phyloP scores from a whole-genome alignment of 306 rosid genomes.

The Gastrolobium villosum region DNA sequence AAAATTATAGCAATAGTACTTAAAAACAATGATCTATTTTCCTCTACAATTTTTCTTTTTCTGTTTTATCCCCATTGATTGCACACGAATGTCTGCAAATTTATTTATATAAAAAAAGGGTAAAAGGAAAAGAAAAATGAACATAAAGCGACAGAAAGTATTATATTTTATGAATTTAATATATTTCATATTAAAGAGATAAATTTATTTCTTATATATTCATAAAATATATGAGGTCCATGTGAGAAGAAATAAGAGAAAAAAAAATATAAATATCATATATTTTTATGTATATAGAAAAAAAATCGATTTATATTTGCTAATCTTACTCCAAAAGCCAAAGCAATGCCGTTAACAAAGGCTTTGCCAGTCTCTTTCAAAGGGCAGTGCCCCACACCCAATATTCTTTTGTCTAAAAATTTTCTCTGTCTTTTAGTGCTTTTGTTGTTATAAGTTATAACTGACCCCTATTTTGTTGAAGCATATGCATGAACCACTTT shows the following conservation, averaged over 20 bases:
- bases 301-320: background rate
- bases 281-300: too few species aligned
- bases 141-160: constrained; percentile 26
- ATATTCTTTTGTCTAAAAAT: constrained; percentile 34
- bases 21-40: background rate
- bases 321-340: constrained; percentile 22
- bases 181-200: too few species aligned
- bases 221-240: too few species aligned
- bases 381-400: constrained; percentile 39
- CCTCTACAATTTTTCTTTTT: background rate
- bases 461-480: constrained; percentile 49
- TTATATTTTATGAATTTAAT: background rate
- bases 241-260: too few species aligned
- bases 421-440: constrained; percentile 23
- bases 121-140: background rate
- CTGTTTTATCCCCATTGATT: background rate
- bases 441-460: background rate
- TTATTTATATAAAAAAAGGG: background rate
- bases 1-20: background rate
- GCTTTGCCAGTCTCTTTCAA: constrained; percentile 42
- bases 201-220: too few species aligned
- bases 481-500: constrained; percentile 40
- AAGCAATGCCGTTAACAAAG: constrained; percentile 46
- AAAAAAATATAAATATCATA: too few species aligned
- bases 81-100: background rate